Evolutionary conservation across 768 basidiomycete species (phyloP), one percentile per base, ranked within the genome.

Genomic region (Trametes cingulata): DNA sequence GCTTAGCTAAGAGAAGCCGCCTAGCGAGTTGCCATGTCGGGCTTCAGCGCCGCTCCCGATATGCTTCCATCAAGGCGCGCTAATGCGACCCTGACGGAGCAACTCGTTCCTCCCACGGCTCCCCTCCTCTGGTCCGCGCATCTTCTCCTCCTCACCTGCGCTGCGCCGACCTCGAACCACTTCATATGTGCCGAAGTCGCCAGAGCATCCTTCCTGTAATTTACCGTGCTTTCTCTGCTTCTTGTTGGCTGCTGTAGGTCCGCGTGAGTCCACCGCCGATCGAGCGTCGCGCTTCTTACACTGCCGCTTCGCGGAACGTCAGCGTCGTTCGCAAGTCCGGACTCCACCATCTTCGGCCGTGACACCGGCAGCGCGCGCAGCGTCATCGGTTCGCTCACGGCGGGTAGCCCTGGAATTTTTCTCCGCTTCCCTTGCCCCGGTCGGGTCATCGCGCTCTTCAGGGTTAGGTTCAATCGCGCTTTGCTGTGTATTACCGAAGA

Each of bases 401-500:
- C 48, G 40, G 17, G 42, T 24, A 27, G 49, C 54, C 54, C 33
- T 22, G 27, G 42, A 58, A 48, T 52, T 47, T 60, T 52, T 48
- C 25, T 24, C 19, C 51, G 35, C 24, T 25, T 3, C 40, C 25
- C 48, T 17, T 22, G 43, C 20, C 35, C 24, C 52, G 56, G 48
- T 27, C 52, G 47, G 60, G 37, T 22, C 24, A 49, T 20, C 6
- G 27, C 46, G 12, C 59, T 37, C 49, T n/a, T 50, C 14, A 33
- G 20, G 45, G 14, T 20, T 15, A 40, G 10, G 2, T 39, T 19
- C 33, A 20, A 27, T 27, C 9, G 42, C 5, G 17, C 47, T 52
- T 42, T 46, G 62, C 55, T 56, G 42, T 60, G 63, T 60, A 60
- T 64, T 64, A 60, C 63, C 52, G 48, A 40, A 43, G 20, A 66